Evolutionary conservation across 495 filamentous ascomycete species (phyloP).

Genomic region (Talaromyces thailandensis): DNA sequence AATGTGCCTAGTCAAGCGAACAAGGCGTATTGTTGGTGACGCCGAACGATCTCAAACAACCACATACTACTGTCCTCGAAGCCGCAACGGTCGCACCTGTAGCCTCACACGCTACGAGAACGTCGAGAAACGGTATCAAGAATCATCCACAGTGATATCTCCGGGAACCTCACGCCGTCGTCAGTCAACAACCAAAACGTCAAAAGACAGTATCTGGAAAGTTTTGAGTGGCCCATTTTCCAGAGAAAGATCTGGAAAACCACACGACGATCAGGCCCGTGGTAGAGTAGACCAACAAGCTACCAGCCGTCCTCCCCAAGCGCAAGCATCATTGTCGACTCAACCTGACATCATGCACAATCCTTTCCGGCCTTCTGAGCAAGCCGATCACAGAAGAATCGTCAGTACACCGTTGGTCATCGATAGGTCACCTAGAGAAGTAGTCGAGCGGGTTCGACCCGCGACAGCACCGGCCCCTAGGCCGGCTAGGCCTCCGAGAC

Average conservation of each 20-base stretch:
- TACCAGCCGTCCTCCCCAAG: not conserved
- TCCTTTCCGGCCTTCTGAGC: not conserved
- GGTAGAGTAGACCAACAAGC: not conserved
- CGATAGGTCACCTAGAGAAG: not conserved
- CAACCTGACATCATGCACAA: not conserved
- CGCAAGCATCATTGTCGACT: not conserved
- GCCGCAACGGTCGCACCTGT: not conserved
- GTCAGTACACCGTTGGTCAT: not conserved
- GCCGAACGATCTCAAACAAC: not conserved
- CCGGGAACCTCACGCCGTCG: slow-evolving; percentile 9
- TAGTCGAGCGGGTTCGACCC: not conserved
- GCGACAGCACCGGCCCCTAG: not conserved
- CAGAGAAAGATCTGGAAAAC: not conserved
- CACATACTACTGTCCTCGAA: not conserved
- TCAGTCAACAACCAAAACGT: slow-evolving; percentile 8
- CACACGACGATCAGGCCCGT: not conserved
- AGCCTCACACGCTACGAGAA: not conserved
- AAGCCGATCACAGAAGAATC: not conserved
- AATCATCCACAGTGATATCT: not conserved
- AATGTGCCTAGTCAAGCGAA: slow-evolving; percentile 1
- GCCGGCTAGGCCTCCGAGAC: not conserved
- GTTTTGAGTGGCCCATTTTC: not conserved
- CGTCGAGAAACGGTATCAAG: not conserved
- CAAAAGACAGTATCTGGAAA: not conserved
- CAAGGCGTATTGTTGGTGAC: not conserved